Conservation (phyloP, 768 basidiomycete species). For the Tylopilus sp. region DNA sequence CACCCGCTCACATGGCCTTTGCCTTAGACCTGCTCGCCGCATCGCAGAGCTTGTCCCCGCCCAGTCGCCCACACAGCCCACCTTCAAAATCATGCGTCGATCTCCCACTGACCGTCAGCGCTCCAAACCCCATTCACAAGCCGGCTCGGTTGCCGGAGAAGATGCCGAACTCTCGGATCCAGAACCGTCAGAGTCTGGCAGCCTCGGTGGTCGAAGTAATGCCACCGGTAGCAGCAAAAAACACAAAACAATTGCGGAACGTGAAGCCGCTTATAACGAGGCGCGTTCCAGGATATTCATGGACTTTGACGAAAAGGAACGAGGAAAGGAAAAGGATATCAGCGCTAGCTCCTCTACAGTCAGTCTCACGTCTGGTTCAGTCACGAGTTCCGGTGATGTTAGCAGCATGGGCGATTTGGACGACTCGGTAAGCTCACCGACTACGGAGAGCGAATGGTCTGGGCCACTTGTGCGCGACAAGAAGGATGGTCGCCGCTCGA, state of each 20-base stretch:
- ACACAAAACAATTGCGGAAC: slow-evolving; percentile 76
- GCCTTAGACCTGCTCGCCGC: slow-evolving; percentile 61
- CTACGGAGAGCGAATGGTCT: slow-evolving; percentile 84
- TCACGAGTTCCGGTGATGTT: slow-evolving; percentile 49
- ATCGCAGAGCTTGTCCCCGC: slow-evolving; percentile 76
- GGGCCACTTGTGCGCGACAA: slow-evolving; percentile 53
- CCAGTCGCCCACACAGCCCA: slow-evolving; percentile 65
- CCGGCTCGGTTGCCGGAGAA: slow-evolving; percentile 70
- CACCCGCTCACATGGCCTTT: slow-evolving; percentile 14
- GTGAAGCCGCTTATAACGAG: slow-evolving; percentile 86
- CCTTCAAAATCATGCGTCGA: slow-evolving; percentile 87
- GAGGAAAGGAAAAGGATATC: slow-evolving; percentile 66
- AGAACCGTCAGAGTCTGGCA: slow-evolving; percentile 80
- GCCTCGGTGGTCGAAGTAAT: slow-evolving; percentile 66
- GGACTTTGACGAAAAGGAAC: slow-evolving; percentile 69
- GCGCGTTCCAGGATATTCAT: slow-evolving; percentile 85
- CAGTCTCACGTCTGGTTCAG: slow-evolving; percentile 67
- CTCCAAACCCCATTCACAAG: slow-evolving; percentile 62
- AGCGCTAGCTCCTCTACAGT: slow-evolving; percentile 75
- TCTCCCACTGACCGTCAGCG: slow-evolving; percentile 49
- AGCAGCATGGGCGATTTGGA: slow-evolving; percentile 66
- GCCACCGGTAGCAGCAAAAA: slow-evolving; percentile 62
- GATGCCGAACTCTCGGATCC: slow-evolving; percentile 75
- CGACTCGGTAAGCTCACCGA: slow-evolving; percentile 65
- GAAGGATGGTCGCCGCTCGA: slow-evolving; percentile 50